These are phyloP conservation scores for Trametes coccinea DNA, from an alignment of 768 basidiomycete species.

Conservation along the genomic window DNA sequence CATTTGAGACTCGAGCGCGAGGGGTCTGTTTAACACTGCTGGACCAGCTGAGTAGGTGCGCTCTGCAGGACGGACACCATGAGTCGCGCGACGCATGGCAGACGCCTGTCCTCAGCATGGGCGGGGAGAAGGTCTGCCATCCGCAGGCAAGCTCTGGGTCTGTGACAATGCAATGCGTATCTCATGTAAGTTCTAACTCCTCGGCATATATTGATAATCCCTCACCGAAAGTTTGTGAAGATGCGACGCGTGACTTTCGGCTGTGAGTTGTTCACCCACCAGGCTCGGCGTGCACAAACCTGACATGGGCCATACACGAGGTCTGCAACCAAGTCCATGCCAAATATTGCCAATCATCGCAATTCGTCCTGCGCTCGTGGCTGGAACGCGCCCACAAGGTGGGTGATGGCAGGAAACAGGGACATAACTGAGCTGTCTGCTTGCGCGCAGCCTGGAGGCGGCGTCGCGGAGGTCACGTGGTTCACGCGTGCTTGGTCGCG, in stretches of 20 bases:
- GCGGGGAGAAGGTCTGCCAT: neutral
- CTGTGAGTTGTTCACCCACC: too few relatives aligned
- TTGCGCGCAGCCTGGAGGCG: too few relatives aligned
- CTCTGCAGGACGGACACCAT: conserved; percentile 11
- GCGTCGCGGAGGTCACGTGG: neutral
- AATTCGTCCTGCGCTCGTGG: too few relatives aligned
- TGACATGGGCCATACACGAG: too few relatives aligned
- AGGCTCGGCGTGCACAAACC: too few relatives aligned
- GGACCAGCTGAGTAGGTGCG: neutral
- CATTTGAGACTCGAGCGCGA: conserved; percentile 4
- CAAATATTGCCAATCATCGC: too few relatives aligned
- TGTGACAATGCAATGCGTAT: neutral
- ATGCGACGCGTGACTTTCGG: neutral
- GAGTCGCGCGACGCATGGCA: neutral
- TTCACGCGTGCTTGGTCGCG: neutral
- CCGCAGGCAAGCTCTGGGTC: neutral
- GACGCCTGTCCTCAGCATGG: conserved; percentile 12
- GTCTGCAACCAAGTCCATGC: too few relatives aligned
- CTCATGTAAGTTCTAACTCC: neutral
- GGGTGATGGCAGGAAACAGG: too few relatives aligned
- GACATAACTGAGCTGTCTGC: too few relatives aligned
- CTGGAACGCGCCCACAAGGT: too few relatives aligned
- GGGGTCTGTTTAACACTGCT: conserved; percentile 1
- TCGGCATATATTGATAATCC: neutral
- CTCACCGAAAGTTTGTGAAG: neutral